Conservation (phyloP, 1,139 yeast species). For the Protomyces pachydermus region DNA sequence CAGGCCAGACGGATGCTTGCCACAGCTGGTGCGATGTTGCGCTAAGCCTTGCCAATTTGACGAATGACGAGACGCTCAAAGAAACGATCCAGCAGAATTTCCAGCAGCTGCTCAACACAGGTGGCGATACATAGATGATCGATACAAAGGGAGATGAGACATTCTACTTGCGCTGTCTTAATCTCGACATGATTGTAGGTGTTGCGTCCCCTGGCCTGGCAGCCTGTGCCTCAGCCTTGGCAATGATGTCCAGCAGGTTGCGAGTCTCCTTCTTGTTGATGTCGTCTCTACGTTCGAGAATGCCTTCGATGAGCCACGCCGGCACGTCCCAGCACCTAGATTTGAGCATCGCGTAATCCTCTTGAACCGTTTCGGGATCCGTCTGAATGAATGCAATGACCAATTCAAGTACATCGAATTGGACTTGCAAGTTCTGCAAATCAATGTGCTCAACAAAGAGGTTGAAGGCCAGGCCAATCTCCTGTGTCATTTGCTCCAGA, state of each 20-base stretch:
- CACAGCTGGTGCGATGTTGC: conserved; percentile 29
- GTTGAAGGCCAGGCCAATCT: conserved; percentile 26
- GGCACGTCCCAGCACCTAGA: conserved; percentile 26
- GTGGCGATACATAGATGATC: neutral
- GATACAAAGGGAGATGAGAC: too few species aligned
- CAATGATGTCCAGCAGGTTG: conserved; percentile 12
- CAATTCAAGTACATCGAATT: conserved; percentile 26
- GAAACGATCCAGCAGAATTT: conserved; percentile 10
- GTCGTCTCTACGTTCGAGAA: conserved; percentile 26
- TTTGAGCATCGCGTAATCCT: conserved; percentile 25
- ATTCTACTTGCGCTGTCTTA: neutral
- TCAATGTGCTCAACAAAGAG: conserved; percentile 28
- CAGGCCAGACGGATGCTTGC: conserved; percentile 28
- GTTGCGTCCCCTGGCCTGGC: neutral
- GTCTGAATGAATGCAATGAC: conserved; percentile 26
- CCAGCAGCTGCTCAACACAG: conserved; percentile 6
- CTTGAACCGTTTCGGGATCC: conserved; percentile 12
- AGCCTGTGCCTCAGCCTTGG: neutral
- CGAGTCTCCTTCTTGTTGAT: conserved; percentile 23
- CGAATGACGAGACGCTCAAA: conserved; percentile 8
- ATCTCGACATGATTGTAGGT: neutral
- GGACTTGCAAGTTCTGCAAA: conserved; percentile 19
- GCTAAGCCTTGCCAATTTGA: conserved; percentile 10
- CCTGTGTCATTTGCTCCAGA: conserved; percentile 29
- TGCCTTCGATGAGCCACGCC: conserved; percentile 26